Evolutionary conservation across 2,329 filamentous ascomycete species (phyloP), one percentile per base, ranked within the genome.

Genomic region (Fusarium lateritium): DNA sequence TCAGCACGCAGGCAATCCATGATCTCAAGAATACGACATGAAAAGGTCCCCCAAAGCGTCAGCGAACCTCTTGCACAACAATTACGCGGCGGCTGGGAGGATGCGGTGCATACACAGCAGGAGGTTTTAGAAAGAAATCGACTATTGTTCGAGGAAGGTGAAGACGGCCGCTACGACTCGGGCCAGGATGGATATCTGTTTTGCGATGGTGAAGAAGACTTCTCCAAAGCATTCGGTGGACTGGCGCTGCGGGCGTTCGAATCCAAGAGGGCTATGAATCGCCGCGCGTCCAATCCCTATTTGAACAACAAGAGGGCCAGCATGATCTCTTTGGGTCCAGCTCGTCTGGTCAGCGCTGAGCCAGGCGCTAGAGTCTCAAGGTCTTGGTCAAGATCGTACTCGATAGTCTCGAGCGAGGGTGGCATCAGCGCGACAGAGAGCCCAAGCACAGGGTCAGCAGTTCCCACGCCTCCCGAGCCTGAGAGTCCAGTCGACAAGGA

Each of bases 51-150:
- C 7, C 69, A 68, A 17, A 74, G 60, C 38, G 52, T 74, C n/a
- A 78, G 76, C 26, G 77, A 77, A 28, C 68, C 75, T 6, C 65
- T 82, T 34, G 73, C 77, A 10, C 79, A 81, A 46, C 77, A 81
- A 47, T 64, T 83, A 9, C 78, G 76, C 57, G 77, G 76, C 26
- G 79, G 82, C 36, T 83, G 81, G 81, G 80, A 81, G 22, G 71
- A 75, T 19, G 76, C 77, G 2, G 75, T 77, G 8, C 71, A 72
- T 14, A 75, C 78, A 19, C 70, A 81, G 49, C 73, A 77, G 31
- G 74, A 71, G 21, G 74, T 82, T 44, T 67, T 82, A 19, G 75
- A 78, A 56, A 77, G 79, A 40, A 83, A 83, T 36, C 75, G 75
- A 38, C 67, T 71, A 14, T 58, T 76, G 2, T 72, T 74, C 26